Conservation (phyloP, 352 stramenopile genomes). For the Peronospora farinosa region DNA sequence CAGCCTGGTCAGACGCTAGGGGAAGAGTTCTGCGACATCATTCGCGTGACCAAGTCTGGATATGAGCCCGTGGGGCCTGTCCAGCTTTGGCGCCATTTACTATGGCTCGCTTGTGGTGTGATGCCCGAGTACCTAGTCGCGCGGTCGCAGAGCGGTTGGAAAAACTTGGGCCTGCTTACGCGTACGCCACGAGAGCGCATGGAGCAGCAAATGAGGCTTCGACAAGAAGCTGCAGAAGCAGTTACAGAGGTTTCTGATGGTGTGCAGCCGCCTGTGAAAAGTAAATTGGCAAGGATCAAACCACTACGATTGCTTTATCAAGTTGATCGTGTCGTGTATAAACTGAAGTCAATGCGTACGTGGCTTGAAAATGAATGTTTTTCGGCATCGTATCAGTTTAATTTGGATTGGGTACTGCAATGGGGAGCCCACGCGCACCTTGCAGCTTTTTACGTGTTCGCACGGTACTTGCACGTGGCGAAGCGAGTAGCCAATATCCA, state of each 20-base stretch:
- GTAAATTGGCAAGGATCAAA: constrained; percentile 8
- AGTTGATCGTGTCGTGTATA: constrained; percentile 42
- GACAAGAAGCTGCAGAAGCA: constrained; percentile 20
- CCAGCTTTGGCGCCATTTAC: constrained; percentile 30
- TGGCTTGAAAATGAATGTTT: constrained; percentile 44
- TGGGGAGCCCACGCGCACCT: constrained; percentile 57
- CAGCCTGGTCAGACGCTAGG: constrained; percentile 77
- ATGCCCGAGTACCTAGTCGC: constrained; percentile 53
- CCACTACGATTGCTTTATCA: constrained; percentile 22
- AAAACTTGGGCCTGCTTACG: constrained; percentile 57
- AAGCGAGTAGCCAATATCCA: constrained; percentile 66
- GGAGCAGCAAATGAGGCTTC: constrained; percentile 64
- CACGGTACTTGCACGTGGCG: constrained; percentile 59
- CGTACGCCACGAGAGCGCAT: constrained; percentile 66
- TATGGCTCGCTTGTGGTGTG: constrained; percentile 55
- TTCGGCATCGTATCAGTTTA: constrained; percentile 56
- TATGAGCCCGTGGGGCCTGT: constrained; percentile 26
- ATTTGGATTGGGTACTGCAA: constrained; percentile 36
- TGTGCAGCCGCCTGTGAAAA: neutral
- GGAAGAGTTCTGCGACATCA: constrained; percentile 82
- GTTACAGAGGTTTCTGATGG: constrained; percentile 5
- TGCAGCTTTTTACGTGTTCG: constrained; percentile 69
- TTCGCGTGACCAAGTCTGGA: constrained; percentile 42
- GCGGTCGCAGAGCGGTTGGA: constrained; percentile 66
- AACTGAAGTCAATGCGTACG: constrained; percentile 31